These are phyloP conservation scores for Epichloe amarillans DNA, from an alignment of 2,329 filamentous ascomycete genomes.

Conservation along the genomic window DNA sequence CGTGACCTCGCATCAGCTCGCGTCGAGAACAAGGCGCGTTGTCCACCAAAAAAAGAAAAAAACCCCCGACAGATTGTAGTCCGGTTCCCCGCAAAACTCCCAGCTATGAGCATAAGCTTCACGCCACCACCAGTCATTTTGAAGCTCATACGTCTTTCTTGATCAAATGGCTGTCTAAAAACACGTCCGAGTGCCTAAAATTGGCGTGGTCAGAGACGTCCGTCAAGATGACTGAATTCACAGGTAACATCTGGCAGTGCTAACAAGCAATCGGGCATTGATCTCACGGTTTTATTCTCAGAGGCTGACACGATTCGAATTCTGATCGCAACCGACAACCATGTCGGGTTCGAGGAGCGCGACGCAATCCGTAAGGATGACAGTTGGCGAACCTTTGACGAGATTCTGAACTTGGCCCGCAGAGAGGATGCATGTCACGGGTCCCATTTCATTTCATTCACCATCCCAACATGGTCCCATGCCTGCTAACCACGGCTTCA, in stretches of 20 bases:
- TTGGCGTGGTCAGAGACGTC: neutral
- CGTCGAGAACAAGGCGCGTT: slow-evolving; percentile 9
- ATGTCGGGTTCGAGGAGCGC: slow-evolving; percentile 92
- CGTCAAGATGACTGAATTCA: slow-evolving; percentile 4
- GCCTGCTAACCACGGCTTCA: neutral
- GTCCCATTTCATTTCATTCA: neutral
- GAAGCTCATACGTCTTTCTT: no score
- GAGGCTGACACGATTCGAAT: slow-evolving; percentile 82
- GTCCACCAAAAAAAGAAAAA: slow-evolving; percentile 3
- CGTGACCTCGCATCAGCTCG: slow-evolving; percentile 18
- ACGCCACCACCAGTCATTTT: neutral
- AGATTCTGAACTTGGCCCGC: slow-evolving; percentile 81
- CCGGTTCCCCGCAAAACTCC: neutral
- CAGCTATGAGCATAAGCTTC: neutral
- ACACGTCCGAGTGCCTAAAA: neutral
- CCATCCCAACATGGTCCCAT: neutral
- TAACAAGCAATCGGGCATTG: neutral
- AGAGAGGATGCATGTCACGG: slow-evolving; percentile 52
- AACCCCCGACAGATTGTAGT: neutral
- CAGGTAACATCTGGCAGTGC: neutral
- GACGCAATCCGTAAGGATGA: slow-evolving; percentile 92
- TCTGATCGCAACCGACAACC: slow-evolving; percentile 87
- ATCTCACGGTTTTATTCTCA: slow-evolving; percentile 10
- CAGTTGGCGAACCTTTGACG: slow-evolving; percentile 92
- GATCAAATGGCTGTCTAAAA: neutral